Evolutionary conservation across 2,329 filamentous ascomycete species (phyloP).

Genomic region (Zasmidium citrigriseum): DNA sequence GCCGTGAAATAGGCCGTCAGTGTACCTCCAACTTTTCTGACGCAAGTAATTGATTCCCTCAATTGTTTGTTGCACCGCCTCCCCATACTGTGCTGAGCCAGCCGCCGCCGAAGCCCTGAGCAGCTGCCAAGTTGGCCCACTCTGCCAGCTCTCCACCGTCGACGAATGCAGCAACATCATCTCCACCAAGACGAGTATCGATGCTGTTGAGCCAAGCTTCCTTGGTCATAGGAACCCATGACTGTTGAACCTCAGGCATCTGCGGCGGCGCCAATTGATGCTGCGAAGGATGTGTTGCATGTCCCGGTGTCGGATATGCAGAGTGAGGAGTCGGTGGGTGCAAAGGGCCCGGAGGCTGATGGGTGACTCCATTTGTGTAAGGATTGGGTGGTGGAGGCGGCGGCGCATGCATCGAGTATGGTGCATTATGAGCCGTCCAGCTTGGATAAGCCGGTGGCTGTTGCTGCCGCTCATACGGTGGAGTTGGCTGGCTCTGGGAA

Average conservation of each 20-base stretch:
- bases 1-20: neutral
- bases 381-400: constrained; percentile 21
- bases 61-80: constrained; percentile 5
- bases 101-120: constrained; percentile 24
- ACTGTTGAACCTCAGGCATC: constrained; percentile 7
- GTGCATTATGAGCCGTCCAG: constrained; percentile 25
- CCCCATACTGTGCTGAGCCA: constrained; percentile 36
- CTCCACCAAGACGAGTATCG: constrained; percentile 40
- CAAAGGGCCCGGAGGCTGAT: constrained; percentile 14
- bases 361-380: constrained; percentile 22
- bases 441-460: constrained; percentile 15
- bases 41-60: neutral
- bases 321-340: constrained; percentile 12
- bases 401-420: constrained; percentile 25
- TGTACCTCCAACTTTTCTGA: neutral
- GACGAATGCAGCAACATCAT: constrained; percentile 43
- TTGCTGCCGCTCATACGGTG: constrained; percentile 22
- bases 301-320: constrained; percentile 12
- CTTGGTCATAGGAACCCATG: constrained; percentile 31
- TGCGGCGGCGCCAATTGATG: constrained; percentile 10
- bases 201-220: constrained; percentile 39
- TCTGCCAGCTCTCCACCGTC: constrained; percentile 39
- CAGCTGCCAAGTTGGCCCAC: constrained; percentile 32
- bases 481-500: constrained; percentile 29
- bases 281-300: constrained; percentile 9